These are phyloP conservation scores for Tetrahymena elliotti DNA, from an alignment of 73 alveolate genomes.

Conservation along the genomic window DNA sequence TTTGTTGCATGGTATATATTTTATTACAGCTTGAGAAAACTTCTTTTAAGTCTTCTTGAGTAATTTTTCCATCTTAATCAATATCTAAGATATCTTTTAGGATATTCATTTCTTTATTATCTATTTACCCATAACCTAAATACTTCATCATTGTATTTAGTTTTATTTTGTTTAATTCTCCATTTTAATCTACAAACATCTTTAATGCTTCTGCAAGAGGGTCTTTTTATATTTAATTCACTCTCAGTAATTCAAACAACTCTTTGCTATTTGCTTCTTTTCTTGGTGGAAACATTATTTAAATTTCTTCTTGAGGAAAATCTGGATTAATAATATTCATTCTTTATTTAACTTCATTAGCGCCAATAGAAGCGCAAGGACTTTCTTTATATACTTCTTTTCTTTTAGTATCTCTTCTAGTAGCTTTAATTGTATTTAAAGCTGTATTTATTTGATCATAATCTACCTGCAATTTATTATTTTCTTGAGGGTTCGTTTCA, in stretches of 20 bases:
- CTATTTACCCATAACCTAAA: not conserved
- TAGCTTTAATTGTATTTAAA: not conserved
- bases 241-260: not conserved
- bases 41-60: not conserved
- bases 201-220: not conserved
- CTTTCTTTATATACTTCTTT: not conserved
- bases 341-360: not conserved
- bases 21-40: not conserved
- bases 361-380: not conserved
- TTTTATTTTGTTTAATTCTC: not conserved
- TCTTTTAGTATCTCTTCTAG: not conserved
- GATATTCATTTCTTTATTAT: not conserved
- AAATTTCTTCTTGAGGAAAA: not conserved
- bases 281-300: not conserved
- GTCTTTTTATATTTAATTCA: not conserved
- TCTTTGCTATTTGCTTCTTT: not conserved
- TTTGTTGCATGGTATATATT: not conserved
- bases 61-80: not conserved
- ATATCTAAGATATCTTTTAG: not conserved
- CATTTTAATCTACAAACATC: not conserved
- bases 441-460: not conserved
- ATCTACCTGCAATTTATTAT: not conserved
- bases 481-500: not conserved
- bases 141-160: not conserved
- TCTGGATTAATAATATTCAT: not conserved